These are phyloP conservation scores for Citrus hindsii DNA, from an alignment of 345 rosid genomes.

Conservation along the genomic window DNA sequence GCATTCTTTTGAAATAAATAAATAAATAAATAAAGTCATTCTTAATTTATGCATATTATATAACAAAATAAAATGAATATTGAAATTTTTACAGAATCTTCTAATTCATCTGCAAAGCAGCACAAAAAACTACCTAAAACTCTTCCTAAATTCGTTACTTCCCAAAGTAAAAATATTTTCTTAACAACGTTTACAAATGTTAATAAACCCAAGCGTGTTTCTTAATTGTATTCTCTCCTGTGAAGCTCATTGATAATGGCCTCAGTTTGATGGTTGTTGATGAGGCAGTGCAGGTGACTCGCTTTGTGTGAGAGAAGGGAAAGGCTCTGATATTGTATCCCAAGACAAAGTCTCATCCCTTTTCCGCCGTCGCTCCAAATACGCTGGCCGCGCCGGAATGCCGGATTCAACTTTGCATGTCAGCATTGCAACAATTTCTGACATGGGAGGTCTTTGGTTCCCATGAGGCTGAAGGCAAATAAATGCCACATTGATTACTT, in stretches of 20 bases:
- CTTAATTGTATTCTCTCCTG: not conserved
- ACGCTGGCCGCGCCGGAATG: slow-evolving; percentile 35
- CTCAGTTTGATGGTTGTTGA: not conserved
- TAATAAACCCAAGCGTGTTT: no score
- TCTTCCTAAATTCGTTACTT: not conserved
- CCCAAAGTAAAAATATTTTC: not conserved
- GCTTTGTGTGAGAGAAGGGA: slow-evolving; percentile 35
- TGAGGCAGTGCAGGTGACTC: slow-evolving; percentile 23
- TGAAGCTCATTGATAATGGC: not conserved
- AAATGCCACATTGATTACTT: slow-evolving; percentile 46
- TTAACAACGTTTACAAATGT: not conserved
- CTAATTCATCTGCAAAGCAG: not conserved
- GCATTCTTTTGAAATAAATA: no score
- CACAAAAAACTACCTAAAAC: not conserved
- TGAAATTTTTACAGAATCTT: not conserved
- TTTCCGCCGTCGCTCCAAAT: slow-evolving; percentile 30
- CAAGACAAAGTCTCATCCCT: slow-evolving; percentile 29
- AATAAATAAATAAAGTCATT: not conserved
- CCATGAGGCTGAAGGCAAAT: slow-evolving; percentile 56
- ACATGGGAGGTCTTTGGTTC: slow-evolving; percentile 56
- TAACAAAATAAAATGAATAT: no score
- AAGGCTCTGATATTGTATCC: slow-evolving; percentile 44
- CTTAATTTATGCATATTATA: not conserved
- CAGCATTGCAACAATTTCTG: slow-evolving; percentile 53
- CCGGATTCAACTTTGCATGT: slow-evolving; percentile 38